Percentiles rank a stretch among this genome's conserved stretches.
Evolutionary conservation across 495 filamentous ascomycete species (phyloP).

Genomic region (Diplogelasinospora grovesii): DNA sequence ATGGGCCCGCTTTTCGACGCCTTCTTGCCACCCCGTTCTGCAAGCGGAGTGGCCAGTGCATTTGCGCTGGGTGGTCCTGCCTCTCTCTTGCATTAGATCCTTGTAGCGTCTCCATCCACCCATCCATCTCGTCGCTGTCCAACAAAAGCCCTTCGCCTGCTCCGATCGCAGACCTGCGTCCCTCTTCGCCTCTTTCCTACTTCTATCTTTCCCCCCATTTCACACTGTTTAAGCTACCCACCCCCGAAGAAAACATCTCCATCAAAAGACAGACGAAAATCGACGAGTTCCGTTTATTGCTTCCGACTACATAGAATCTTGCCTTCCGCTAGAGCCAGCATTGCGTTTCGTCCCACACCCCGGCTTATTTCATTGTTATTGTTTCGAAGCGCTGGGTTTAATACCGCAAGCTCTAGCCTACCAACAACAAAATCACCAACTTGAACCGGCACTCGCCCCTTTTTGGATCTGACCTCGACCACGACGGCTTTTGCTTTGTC

Average conservation of each 20-base stretch:
- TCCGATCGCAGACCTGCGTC: conserved; percentile 31
- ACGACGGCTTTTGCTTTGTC: conserved; percentile 14
- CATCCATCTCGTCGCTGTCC: conserved; percentile 20
- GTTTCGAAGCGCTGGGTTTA: conserved; percentile 19
- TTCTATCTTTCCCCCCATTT: conserved; percentile 21
- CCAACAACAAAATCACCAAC: conserved; percentile 12
- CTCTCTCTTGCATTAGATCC: conserved; percentile 34
- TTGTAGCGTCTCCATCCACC: conserved; percentile 23
- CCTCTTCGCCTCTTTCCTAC: conserved; percentile 27
- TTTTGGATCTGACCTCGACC: conserved; percentile 21
- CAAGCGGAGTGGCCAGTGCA: conserved; percentile 26
- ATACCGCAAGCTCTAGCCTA: conserved; percentile 18
- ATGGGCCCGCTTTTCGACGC: conserved; percentile 16
- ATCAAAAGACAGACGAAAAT: conserved; percentile 3
- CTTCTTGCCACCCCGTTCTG: conserved; percentile 27
- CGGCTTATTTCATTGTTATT: conserved; percentile 27
- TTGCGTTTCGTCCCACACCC: not conserved
- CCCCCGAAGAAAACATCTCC: conserved; percentile 13
- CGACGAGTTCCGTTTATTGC: conserved; percentile 9
- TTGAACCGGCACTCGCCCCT: conserved; percentile 11
- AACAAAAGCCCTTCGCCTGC: conserved; percentile 29
- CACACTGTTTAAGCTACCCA: conserved; percentile 19
- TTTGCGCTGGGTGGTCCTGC: conserved; percentile 30
- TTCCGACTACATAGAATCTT: no score
- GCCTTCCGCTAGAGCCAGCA: not conserved